Base-by-base conservation (phyloP, 768 basidiomycete species). In the Neoboletus subvelutipes region DNA sequence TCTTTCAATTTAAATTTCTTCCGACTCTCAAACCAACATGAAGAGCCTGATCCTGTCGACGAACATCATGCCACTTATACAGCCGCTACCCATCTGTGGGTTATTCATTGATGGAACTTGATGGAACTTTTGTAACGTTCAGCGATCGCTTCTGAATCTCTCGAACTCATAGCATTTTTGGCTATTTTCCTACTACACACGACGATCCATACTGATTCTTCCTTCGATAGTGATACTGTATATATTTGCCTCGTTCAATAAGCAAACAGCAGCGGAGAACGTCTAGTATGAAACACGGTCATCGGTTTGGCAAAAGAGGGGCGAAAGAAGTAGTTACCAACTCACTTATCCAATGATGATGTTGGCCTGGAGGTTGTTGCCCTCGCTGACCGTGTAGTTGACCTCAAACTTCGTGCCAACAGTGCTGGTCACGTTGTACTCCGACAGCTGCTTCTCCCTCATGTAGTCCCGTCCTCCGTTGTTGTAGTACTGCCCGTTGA, bases 401-500 rank as follows among this genome's bases (percentile, higher is more conserved):
- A 57, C 31, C 1, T 41, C n/a, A 4, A 51, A 11, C 4, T 46
- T 62, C 0, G 61, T 57, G n/a, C 59, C 52, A 15, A 29, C n/a
- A n/a, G 39, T 5, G 18, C 59, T 62, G 13, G 55, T 61, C 8
- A 51, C 49, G 20, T 4, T 57, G 48, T 54, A 52, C 20, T 61
- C 33, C 0, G 52, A 0, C 31, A 57, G 18, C 41, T 61, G 59
- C 11, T 57, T 54, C 55, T 57, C 55, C 42, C 42, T 43, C 42
- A 42, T 24, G 9, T 24, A 9, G 24, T 45, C 43, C 5, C 43
- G 24, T 45, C 43, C 43, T 0, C 43, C 43, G 2, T 45, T 45
- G 43, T 45, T 45, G 24, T 73, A 76, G 52, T 75, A 76, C 39
- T 65, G 36, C 5, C 58, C 58, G 26, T 73, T 61, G 57, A 76